Percentiles rank a stretch among this genome's conserved stretches.
Conservation (phyloP, 2,329 filamentous ascomycete genomes). For the Botrytis elliptica region DNA sequence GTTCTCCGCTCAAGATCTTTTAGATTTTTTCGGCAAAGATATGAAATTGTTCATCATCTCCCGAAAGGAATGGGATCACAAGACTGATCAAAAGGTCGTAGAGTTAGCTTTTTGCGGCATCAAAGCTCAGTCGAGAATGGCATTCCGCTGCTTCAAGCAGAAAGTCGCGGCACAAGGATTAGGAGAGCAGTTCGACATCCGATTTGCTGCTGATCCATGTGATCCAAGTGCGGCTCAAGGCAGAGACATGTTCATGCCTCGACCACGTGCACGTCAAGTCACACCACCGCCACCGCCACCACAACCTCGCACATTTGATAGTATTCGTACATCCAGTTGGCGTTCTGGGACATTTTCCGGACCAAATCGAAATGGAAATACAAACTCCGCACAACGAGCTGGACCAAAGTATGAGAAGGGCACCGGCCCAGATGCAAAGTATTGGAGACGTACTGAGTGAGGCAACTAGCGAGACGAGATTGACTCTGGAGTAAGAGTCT, state of each 20-base stretch:
- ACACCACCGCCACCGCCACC: background rate
- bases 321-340: background rate
- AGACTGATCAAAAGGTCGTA: slow-evolving; percentile 2
- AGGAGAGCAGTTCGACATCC: slow-evolving; percentile 11
- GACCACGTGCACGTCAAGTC: background rate
- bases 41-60: slow-evolving; percentile 24
- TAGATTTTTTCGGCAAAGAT: slow-evolving; percentile 19
- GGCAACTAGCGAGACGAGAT: background rate
- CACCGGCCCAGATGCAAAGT: background rate
- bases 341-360: background rate
- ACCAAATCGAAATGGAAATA: too few species aligned
- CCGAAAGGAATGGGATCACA: slow-evolving; percentile 6
- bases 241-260: slow-evolving; percentile 11
- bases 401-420: slow-evolving; percentile 6
- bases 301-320: background rate
- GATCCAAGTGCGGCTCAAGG: slow-evolving; percentile 15
- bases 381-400: background rate
- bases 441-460: background rate
- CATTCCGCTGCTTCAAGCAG: slow-evolving; percentile 17
- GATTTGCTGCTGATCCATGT: slow-evolving; percentile 22
- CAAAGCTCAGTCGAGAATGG: slow-evolving; percentile 16
- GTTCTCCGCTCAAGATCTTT: slow-evolving; percentile 7
- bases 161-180: background rate
- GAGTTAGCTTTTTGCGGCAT: slow-evolving; percentile 21
- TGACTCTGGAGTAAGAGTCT: background rate